These are phyloP conservation scores for Arthromyces matolae DNA, from an alignment of 768 basidiomycete species.

Conservation along the genomic window DNA sequence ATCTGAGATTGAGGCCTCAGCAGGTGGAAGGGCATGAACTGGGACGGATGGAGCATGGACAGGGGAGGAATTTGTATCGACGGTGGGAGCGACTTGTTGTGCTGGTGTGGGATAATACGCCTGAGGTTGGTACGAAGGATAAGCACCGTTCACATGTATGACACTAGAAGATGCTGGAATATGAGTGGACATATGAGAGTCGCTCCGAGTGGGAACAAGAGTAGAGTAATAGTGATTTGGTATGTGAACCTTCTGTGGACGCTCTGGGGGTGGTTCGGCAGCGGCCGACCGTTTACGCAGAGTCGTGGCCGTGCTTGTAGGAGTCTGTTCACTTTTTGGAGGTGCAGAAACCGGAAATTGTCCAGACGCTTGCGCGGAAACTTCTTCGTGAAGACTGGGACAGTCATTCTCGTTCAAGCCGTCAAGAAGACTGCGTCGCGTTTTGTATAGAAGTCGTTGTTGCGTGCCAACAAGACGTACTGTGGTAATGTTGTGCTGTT, in stretches of 20 bases:
- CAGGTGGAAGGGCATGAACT: background rate
- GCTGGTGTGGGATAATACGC: slow-evolving; percentile 4
- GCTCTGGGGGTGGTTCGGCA: slow-evolving; percentile 11
- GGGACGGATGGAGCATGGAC: background rate
- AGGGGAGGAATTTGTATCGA: background rate
- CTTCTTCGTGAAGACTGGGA: slow-evolving; percentile 50
- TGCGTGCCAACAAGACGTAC: slow-evolving; percentile 57
- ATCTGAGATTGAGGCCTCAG: background rate
- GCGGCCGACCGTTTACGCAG: slow-evolving; percentile 22
- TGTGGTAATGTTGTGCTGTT: slow-evolving; percentile 57
- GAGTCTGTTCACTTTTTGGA: background rate
- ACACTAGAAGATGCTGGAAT: background rate
- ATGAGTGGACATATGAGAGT: background rate
- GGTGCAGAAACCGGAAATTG: slow-evolving; percentile 2
- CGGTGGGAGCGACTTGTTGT: background rate
- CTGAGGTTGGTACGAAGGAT: background rate
- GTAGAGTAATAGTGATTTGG: slow-evolving; percentile 30
- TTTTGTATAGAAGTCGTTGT: slow-evolving; percentile 60
- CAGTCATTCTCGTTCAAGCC: slow-evolving; percentile 59
- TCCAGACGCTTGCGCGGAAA: slow-evolving; percentile 37
- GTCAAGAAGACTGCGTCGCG: slow-evolving; percentile 55
- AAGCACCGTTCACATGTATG: background rate
- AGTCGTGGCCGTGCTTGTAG: slow-evolving; percentile 1
- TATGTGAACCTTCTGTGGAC: slow-evolving; percentile 26
- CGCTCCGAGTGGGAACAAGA: slow-evolving; percentile 11